A percentile compares a stretch with the other conserved stretches of the same genome.
Conservation (phyloP, 2,329 filamentous ascomycete genomes). For the Alternaria brassicae region DNA sequence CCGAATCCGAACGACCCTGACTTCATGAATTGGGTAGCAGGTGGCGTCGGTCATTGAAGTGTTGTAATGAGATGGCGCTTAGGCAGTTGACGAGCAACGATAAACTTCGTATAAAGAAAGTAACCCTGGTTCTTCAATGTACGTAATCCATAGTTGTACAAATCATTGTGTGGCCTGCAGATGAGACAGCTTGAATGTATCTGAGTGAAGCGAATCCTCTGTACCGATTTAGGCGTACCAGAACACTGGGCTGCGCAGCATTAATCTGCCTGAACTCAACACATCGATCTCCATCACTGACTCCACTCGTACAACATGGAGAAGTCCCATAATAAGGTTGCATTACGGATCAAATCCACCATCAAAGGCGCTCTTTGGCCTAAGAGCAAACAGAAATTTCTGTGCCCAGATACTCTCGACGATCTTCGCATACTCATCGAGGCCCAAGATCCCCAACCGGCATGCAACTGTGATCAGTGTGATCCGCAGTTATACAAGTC, state of each 20-base stretch:
- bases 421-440: not conserved
- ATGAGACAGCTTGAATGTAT: not conserved
- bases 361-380: not conserved
- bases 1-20: constrained; percentile 72
- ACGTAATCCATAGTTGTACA: not conserved
- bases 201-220: not conserved
- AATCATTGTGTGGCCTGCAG: not conserved
- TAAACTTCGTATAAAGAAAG: not conserved
- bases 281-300: not conserved
- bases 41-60: constrained; percentile 67
- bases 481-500: not conserved
- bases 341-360: not conserved
- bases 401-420: not conserved
- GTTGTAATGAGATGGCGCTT: not conserved
- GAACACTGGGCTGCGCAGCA: not conserved
- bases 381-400: not conserved
- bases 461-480: not conserved
- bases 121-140: not conserved
- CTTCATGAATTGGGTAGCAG: constrained; percentile 71
- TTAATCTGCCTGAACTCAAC: not conserved
- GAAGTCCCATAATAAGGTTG: not conserved
- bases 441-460: not conserved
- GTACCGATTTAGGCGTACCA: not conserved
- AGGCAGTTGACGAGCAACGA: not conserved
- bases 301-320: not conserved